A percentile compares a stretch with the other conserved stretches of the same genome.
Conservation (phyloP, 257 asterid species). For the Ophiorrhiza pumila region DNA sequence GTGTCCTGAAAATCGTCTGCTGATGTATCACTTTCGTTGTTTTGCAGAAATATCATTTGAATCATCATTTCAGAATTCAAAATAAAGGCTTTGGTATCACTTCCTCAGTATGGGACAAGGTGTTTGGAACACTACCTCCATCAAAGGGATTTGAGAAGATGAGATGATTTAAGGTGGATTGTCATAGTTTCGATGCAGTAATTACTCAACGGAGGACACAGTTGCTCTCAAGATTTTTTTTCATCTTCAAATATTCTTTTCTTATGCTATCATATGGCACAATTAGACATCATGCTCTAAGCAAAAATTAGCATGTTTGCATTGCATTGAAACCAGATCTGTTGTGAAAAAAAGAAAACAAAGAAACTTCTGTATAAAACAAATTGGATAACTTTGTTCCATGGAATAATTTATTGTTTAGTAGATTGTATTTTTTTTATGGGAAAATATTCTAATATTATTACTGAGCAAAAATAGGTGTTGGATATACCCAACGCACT, state of each 20-base stretch:
- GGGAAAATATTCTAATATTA: too few relatives aligned
- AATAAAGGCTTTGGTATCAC: constrained; percentile 88
- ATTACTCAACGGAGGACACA: background rate
- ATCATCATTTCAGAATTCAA: constrained; percentile 89
- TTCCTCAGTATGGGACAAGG: constrained; percentile 83
- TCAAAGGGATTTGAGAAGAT: constrained; percentile 45
- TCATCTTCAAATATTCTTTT: background rate
- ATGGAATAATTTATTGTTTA: background rate
- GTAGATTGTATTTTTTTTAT: background rate
- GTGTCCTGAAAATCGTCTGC: background rate
- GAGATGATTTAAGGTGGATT: constrained; percentile 26
- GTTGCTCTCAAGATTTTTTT: background rate
- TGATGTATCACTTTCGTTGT: constrained; percentile 8
- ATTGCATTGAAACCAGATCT: background rate
- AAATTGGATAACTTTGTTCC: background rate
- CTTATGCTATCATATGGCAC: background rate
- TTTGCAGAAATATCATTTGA: constrained; percentile 80
- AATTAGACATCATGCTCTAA: background rate
- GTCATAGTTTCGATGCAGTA: background rate
- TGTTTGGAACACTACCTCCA: constrained; percentile 78
- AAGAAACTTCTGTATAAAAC: background rate
- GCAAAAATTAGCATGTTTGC: background rate
- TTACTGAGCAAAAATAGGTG: too few relatives aligned
- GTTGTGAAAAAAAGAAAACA: background rate
- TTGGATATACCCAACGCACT: too few relatives aligned